Evolutionary conservation across 148 eudicot species (phyloP), one percentile per base, ranked within the genome.

Genomic region (Cornus suecica): DNA sequence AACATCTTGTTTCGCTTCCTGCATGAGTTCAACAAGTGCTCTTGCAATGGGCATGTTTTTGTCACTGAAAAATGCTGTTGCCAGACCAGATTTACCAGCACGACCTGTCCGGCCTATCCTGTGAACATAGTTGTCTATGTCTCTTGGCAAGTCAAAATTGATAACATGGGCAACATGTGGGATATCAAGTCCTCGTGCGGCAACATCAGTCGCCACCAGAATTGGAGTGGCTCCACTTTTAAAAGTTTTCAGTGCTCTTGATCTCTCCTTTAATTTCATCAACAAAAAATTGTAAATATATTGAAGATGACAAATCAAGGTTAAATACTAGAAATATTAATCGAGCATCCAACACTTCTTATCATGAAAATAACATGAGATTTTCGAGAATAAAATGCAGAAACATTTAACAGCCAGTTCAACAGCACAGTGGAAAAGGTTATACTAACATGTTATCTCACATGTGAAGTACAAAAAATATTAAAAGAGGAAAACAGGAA

Each of bases 141-240:
- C 90, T 65, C 79, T 85, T 18, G 95, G 95, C 81, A 91, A 65
- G 77, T 91, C 95, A 32, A 76, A 91, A 84, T 91, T 91, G 79
- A 91, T 79, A 73, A 91, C 95, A 18, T 91, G 95, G 62, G 92
- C 88, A 51, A 91, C 95, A 60, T 80, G 74, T 28, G 95, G 95
- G 54, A 91, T 86, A 74, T 91, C 95, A 64, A 91, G 76, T 1
- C 94, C 95, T 68, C 95, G 80, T 20, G 95, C 87, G 24, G 95
- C 95, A 10, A 91, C 92, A 80, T 91, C 95, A n/a, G 96, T 91
- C 4, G 96, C 96, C 0, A 91, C 96, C 79, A 91, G 80, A 30
- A 91, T 83, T 63, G 93, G 89, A 23, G 90, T 91, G 10, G 70
- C 71, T 71, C 97, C 93, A 6, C 69, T 86, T 85, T 86, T 91